Conservation (phyloP, 1,284 basidiomycete species). For the Naganishia cerealis region DNA sequence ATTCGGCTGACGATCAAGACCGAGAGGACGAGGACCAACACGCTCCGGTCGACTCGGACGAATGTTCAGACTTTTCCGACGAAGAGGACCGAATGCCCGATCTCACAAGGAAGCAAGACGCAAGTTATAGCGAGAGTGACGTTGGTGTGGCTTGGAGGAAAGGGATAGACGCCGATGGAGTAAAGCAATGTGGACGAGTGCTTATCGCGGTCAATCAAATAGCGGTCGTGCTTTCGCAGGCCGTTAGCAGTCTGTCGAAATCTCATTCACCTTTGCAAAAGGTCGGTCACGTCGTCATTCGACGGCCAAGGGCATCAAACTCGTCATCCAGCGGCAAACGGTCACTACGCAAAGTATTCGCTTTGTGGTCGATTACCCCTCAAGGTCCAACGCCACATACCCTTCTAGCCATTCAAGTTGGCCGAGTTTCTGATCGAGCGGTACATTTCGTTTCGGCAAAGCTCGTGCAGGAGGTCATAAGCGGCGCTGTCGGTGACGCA, state of each 20-base stretch:
- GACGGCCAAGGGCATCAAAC: not conserved
- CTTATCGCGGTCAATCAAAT: constrained; percentile 24
- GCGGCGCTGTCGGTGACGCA: too few species aligned
- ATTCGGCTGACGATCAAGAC: not conserved
- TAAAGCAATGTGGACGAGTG: not conserved
- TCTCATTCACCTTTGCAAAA: not conserved
- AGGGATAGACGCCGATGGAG: not conserved
- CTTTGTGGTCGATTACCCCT: not conserved
- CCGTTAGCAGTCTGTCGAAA: not conserved
- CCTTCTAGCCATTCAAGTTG: constrained; percentile 15
- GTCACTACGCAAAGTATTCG: constrained; percentile 6
- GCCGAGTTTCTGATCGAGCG: constrained; percentile 10
- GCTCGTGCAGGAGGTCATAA: not conserved
- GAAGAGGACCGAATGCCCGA: constrained; percentile 24
- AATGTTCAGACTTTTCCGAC: constrained; percentile 20
- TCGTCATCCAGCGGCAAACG: not conserved
- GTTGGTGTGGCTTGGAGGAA: constrained; percentile 4
- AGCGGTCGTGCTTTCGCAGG: constrained; percentile 10
- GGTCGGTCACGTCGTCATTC: constrained; percentile 15
- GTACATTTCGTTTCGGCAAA: constrained; percentile 5
- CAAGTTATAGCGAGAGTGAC: not conserved
- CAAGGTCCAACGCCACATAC: not conserved
- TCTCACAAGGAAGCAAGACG: not conserved
- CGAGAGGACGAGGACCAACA: not conserved
- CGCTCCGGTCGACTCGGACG: not conserved